Conservation (phyloP, 176 grass and related monocot species). For the Cymbopogon citratus region DNA sequence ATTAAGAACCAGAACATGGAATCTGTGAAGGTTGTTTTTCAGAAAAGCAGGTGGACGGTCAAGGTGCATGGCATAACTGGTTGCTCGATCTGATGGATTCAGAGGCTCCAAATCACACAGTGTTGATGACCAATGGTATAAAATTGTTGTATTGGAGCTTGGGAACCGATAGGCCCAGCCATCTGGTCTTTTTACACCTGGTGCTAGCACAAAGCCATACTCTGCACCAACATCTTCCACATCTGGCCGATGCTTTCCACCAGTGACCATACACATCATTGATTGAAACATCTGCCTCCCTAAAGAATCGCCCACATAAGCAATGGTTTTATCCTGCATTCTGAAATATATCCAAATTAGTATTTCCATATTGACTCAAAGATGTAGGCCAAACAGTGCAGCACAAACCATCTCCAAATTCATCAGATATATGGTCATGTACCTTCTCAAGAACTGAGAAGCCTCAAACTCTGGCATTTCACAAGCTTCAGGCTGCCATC, state of each 20-base stretch:
- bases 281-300: conserved; percentile 92
- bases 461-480: conserved; percentile 67
- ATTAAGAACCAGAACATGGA: conserved; percentile 76
- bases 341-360: conserved; percentile 56
- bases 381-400: background rate
- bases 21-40: conserved; percentile 55
- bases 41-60: conserved; percentile 63
- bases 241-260: conserved; percentile 37
- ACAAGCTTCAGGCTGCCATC: conserved; percentile 76
- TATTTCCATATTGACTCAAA: background rate
- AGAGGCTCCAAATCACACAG: conserved; percentile 58
- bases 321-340: conserved; percentile 87
- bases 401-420: conserved; percentile 25
- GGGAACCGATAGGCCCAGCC: conserved; percentile 84
- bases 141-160: conserved; percentile 73
- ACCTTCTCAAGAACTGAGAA: conserved; percentile 68
- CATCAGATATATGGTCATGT: conserved; percentile 16
- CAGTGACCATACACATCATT: conserved; percentile 89
- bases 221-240: conserved; percentile 58
- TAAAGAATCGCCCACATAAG: conserved; percentile 86
- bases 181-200: conserved; percentile 57
- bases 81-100: background rate
- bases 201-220: conserved; percentile 51
- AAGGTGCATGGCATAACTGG: conserved; percentile 84
- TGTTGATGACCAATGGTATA: conserved; percentile 85